Base-by-base conservation (phyloP, 768 basidiomycete species). In the Tulasnella sp. region DNA sequence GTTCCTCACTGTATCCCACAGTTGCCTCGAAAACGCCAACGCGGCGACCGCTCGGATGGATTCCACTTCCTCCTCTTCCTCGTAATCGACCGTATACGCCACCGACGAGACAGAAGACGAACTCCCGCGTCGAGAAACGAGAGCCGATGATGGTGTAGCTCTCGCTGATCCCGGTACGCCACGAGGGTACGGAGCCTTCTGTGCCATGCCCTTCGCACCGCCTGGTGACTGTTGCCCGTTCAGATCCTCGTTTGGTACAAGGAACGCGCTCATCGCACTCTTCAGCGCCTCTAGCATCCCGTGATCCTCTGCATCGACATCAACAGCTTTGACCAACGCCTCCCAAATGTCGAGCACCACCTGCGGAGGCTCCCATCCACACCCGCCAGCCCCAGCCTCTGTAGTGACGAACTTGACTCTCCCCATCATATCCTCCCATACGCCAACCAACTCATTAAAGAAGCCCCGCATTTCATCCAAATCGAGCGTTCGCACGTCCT, bases 301-400 rank as follows among this genome's bases (percentile, higher is more conserved):
- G 21, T 43, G 38, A 9, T 42, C 53, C 10, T 55, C 53, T 25
- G 53, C 53, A n/a, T 45, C 25, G 15, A 38, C 34, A 38, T 38
- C 34, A 5, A 15, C 34, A 9, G 53, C n/a, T 11, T 43, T 34
- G n/a, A 55, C 31, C 41, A 55, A 29, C 5, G 25, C 25, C 19
- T 55, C 53, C 53, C 53, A 55, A 22, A 55, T 55, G 34, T 31
- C 41, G 38, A 55, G 41, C 17, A 55, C 53, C 11, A 55, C 53
- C 4, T 34, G 21, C 53, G 53, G 53, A 19, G 53, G 31, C 12
- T 45, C 27, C 21, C 53, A 34, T 17, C 22, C 24, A 21, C 27
- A 25, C 10, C 41, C 29, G 22, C 43, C 53, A 15, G 31, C 49
- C n/a, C 49, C 49, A 27, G 49, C 49, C 1, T 30, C 30, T 22